These are phyloP conservation scores for Neurospora sp. DNA, from an alignment of 495 filamentous ascomycete species.

Conservation along the genomic window DNA sequence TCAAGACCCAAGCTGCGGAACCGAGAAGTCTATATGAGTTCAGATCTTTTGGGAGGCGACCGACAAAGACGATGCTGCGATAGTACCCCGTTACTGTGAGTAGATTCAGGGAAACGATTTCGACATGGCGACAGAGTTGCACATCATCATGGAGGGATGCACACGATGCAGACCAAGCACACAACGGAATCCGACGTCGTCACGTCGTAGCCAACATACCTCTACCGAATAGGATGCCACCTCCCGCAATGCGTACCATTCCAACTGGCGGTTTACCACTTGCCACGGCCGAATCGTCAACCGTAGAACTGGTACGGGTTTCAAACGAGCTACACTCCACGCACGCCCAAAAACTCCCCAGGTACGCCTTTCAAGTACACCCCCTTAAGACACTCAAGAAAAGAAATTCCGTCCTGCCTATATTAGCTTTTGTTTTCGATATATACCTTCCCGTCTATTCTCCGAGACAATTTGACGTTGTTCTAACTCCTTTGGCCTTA, in stretches of 20 bases:
- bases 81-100: not conserved
- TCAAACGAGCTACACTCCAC: too few relatives aligned
- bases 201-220: not conserved
- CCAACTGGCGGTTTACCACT: too few relatives aligned
- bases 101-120: not conserved
- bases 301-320: too few relatives aligned
- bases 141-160: conserved; percentile 3
- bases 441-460: too few relatives aligned
- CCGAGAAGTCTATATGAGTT: not conserved
- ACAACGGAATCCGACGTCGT: not conserved
- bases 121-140: conserved; percentile 2
- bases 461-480: too few relatives aligned
- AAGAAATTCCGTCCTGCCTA: too few relatives aligned
- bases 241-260: not conserved
- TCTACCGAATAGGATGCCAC: not conserved
- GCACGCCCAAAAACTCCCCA: too few relatives aligned
- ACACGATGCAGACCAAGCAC: not conserved
- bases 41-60: not conserved
- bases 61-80: not conserved
- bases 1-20: not conserved
- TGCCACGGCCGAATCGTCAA: too few relatives aligned
- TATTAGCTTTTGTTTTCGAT: too few relatives aligned
- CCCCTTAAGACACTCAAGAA: too few relatives aligned
- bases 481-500: too few relatives aligned
- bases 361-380: too few relatives aligned